These are phyloP conservation scores for Saccharata proteae DNA, from an alignment of 2,329 filamentous ascomycete genomes.

Conservation along the genomic window DNA sequence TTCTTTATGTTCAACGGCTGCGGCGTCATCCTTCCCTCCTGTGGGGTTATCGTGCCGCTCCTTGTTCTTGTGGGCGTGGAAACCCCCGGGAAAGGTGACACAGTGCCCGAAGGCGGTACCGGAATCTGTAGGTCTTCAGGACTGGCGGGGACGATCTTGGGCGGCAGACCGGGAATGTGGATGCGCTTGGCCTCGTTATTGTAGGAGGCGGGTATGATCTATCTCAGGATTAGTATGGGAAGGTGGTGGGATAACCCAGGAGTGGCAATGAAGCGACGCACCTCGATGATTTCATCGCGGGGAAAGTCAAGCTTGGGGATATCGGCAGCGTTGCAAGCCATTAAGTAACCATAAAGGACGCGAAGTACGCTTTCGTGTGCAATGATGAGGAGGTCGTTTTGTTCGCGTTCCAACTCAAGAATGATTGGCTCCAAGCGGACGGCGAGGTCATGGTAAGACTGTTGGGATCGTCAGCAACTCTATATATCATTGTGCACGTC, in stretches of 20 bases:
- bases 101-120: slow-evolving; percentile 46
- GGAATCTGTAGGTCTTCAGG: slow-evolving; percentile 74
- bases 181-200: slow-evolving; percentile 92
- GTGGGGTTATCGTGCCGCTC: slow-evolving; percentile 6
- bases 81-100: slow-evolving; percentile 33
- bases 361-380: slow-evolving; percentile 96
- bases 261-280: slow-evolving; percentile 20
- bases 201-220: slow-evolving; percentile 93
- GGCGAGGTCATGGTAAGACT: slow-evolving; percentile 98
- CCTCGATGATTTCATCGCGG: slow-evolving; percentile 92
- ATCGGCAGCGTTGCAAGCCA: slow-evolving; percentile 93
- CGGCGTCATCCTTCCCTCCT: slow-evolving; percentile 6
- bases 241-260: background rate
- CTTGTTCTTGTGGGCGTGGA: too few relatives aligned
- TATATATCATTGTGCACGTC: slow-evolving; percentile 13
- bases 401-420: slow-evolving; percentile 88
- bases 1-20: slow-evolving; percentile 8
- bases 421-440: slow-evolving; percentile 96
- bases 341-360: slow-evolving; percentile 92
- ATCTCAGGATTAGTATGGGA: too few relatives aligned
- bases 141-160: slow-evolving; percentile 59
- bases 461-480: slow-evolving; percentile 1
- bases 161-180: slow-evolving; percentile 59
- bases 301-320: slow-evolving; percentile 91
- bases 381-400: slow-evolving; percentile 95